Conservation (phyloP, 2,329 filamentous ascomycete species). For the Penicillium hordei region DNA sequence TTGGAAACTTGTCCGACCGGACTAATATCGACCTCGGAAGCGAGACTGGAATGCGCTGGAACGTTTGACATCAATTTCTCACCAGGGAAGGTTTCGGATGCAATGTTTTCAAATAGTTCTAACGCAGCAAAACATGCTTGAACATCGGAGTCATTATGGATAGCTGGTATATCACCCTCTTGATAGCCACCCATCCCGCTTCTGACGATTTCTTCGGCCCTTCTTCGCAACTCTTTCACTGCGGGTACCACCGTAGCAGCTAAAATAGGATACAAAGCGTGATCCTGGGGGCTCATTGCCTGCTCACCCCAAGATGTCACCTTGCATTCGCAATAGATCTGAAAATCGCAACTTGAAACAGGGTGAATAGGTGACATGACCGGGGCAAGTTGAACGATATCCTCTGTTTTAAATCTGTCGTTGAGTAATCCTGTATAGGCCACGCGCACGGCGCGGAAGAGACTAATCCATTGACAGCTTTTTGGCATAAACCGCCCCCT, state of each 20-base stretch:
- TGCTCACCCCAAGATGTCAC: not conserved
- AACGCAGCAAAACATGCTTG: slow-evolving; percentile 1
- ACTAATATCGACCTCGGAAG: not conserved
- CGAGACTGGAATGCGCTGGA: not conserved
- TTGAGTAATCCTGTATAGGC: not conserved
- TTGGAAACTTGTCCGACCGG: not conserved
- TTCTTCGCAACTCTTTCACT: not conserved
- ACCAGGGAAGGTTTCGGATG: not conserved
- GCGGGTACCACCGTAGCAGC: not conserved
- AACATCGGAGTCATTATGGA: not conserved
- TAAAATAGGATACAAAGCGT: not conserved
- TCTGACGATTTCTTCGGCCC: not conserved
- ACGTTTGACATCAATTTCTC: not conserved
- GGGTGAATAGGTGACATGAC: not conserved
- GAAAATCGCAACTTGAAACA: not conserved
- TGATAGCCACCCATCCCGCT: not conserved
- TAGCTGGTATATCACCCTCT: too few relatives aligned
- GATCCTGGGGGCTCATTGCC: not conserved
- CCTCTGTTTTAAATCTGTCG: not conserved
- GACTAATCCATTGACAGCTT: not conserved
- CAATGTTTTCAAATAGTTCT: not conserved
- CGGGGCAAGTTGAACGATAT: not conserved
- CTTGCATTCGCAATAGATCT: not conserved
- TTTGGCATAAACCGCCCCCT: not conserved
- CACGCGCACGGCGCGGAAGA: not conserved